Base-by-base conservation (phyloP, 495 filamentous ascomycete species). In the Penicillium riverlandense region DNA sequence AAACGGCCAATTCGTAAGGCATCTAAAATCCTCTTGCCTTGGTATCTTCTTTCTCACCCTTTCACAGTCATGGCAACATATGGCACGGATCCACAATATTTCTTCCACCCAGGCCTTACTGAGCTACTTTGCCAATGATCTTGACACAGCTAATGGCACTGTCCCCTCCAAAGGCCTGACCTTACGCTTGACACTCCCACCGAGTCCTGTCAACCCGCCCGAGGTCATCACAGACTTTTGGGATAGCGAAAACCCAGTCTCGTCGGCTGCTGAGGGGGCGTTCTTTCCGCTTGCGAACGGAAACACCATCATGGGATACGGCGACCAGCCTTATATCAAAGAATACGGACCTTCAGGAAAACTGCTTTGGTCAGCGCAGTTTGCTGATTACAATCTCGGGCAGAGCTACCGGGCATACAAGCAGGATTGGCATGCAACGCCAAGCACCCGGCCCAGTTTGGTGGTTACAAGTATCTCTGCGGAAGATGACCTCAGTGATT, bases 241-340 rank as follows among this genome's bases (percentile, higher is more conserved):
- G 15, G 54, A 55, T 28, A 31, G 35, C 2, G 14, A 43, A 4
- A 41, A 67, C 35, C 37, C 48, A 15, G 52, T 68, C 9, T 52
- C 38, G 27, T 43, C 54, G 12, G 50, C 45, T 6, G 65, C 58
- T 12, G 61, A 69, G 48, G 71, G 71, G 11, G 52, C 56, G 6
- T 56, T 52, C 7, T 53, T 65, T 36, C 35, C 53, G 8, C 50
- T 70, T 5, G 39, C 41, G 4, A 61, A 61, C 43, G 67, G 63
- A 7, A 66, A 70, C 44, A 51, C 48, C 27, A 37, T 75, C n/a
- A 40, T 66, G 37, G 63, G 49, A 14, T 75, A 62, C 50, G 71
- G 71, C 0, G 50, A 55, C 30, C 50, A 62, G 12, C 49, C 66
- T 27, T 50, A 62, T 0, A 34, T 72, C 9, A 67, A 66, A 4